A percentile compares a stretch with the other conserved stretches of the same genome.
Evolutionary conservation across 1,284 basidiomycete genomes (phyloP).

Genomic region (Marasmius tenuissimus): DNA sequence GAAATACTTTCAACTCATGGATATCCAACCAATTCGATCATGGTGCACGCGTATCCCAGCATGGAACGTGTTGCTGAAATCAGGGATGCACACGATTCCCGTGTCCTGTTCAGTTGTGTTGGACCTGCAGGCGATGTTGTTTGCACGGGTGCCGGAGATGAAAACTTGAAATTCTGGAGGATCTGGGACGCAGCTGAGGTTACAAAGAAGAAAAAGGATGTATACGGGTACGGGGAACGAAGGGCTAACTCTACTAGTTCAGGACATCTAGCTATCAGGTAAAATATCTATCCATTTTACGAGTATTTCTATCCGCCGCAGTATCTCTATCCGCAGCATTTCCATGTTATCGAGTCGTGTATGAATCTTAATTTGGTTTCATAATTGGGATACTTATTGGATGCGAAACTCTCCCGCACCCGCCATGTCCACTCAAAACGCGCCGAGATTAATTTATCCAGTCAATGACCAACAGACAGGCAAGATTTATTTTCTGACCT

Average conservation of each 20-base stretch:
- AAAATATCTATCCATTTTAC: not conserved
- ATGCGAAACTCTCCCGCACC: too few relatives aligned
- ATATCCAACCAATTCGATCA: constrained; percentile 77
- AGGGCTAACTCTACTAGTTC: constrained; percentile 16
- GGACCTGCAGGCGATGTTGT: constrained; percentile 88
- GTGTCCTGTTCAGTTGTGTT: constrained; percentile 84
- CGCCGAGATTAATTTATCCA: too few relatives aligned
- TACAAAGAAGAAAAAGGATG: constrained; percentile 50
- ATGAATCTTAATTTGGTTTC: too few relatives aligned
- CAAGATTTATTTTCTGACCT: not conserved
- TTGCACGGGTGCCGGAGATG: constrained; percentile 88
- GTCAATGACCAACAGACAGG: too few relatives aligned
- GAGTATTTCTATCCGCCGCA: not conserved
- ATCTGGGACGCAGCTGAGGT: constrained; percentile 70
- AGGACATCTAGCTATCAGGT: constrained; percentile 13
- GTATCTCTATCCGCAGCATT: not conserved
- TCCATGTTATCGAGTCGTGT: too few relatives aligned
- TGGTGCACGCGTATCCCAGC: constrained; percentile 68
- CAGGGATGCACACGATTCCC: constrained; percentile 86
- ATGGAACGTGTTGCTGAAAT: constrained; percentile 85
- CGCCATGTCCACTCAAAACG: too few relatives aligned
- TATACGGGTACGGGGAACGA: constrained; percentile 24
- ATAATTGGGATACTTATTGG: too few relatives aligned
- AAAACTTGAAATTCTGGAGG: constrained; percentile 93
- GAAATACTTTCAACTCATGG: constrained; percentile 95